phyloP scores from a whole-genome alignment of 2,329 filamentous ascomycete species.

The Bipolaris gigantea region DNA sequence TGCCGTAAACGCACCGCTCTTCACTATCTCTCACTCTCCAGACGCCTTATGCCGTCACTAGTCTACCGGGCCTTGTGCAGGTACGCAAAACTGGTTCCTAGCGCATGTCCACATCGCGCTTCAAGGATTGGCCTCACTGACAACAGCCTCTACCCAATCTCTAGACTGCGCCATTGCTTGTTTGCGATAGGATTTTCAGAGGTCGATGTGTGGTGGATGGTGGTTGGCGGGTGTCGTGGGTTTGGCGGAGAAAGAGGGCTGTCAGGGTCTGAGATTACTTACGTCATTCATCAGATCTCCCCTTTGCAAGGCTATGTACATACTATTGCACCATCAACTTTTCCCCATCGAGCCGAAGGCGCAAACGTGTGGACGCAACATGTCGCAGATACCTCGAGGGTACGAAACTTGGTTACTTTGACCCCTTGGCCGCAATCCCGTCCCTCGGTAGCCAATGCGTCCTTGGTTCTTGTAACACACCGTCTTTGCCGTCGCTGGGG shows the following conservation, averaged over 20 bases:
- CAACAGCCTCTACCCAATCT: background rate
- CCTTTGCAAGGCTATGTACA: background rate
- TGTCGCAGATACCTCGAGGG: background rate
- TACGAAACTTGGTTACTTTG: background rate
- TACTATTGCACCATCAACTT: background rate
- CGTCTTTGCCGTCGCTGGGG: no score
- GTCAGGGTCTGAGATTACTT: slow-evolving; percentile 1
- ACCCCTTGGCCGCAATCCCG: background rate
- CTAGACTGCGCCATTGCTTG: background rate
- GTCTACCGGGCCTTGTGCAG: background rate
- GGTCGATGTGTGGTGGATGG: background rate
- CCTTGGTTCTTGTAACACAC: background rate
- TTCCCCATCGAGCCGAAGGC: background rate
- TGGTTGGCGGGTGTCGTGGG: background rate
- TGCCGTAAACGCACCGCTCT: background rate
- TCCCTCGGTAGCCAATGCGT: background rate
- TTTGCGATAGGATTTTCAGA: background rate
- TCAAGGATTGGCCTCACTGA: background rate
- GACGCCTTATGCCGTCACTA: slow-evolving; percentile 1
- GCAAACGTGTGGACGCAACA: no score
- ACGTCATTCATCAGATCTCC: slow-evolving; percentile 1
- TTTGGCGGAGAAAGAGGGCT: background rate
- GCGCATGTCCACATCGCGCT: background rate
- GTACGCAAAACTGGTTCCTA: slow-evolving; percentile 5
- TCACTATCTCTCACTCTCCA: background rate